Percentiles rank a stretch among this genome's conserved stretches.
Evolutionary conservation across 73 alveolate genomes (phyloP).

Genomic region (Paramecium pentaurelia): DNA sequence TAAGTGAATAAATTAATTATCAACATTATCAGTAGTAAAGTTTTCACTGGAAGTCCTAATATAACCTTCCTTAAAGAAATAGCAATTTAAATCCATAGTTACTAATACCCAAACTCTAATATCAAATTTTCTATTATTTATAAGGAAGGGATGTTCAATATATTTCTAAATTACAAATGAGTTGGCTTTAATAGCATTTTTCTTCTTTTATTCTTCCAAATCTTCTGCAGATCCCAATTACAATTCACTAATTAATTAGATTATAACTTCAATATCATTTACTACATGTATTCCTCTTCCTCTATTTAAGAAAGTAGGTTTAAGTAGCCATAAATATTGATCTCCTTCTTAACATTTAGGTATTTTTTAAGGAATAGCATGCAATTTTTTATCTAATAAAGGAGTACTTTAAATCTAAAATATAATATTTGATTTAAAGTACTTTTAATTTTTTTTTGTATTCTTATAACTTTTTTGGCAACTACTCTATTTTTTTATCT

Average conservation of each 20-base stretch:
- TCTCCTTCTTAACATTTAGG: slow-evolving; percentile 43
- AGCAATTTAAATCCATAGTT: slow-evolving; percentile 62
- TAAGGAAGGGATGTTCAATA: slow-evolving; percentile 72
- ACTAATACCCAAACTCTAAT: slow-evolving; percentile 81
- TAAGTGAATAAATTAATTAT: slow-evolving; percentile 70
- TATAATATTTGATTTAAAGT: not conserved
- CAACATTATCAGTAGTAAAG: slow-evolving; percentile 64
- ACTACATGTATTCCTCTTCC: slow-evolving; percentile 89
- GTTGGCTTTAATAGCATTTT: slow-evolving; percentile 39
- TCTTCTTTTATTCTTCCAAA: slow-evolving; percentile 48
- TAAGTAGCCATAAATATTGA: slow-evolving; percentile 62
- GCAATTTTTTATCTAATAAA: slow-evolving; percentile 42
- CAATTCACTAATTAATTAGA: slow-evolving; percentile 57
- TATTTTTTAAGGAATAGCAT: slow-evolving; percentile 34
- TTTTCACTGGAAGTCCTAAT: slow-evolving; percentile 71
- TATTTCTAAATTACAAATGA: slow-evolving; percentile 74
- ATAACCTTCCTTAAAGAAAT: slow-evolving; percentile 79
- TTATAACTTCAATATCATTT: slow-evolving; percentile 60
- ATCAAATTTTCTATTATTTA: slow-evolving; percentile 73
- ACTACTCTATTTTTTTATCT: slow-evolving; percentile 56
- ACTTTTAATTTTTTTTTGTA: slow-evolving; percentile 58
- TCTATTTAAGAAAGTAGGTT: slow-evolving; percentile 78
- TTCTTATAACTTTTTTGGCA: slow-evolving; percentile 56
- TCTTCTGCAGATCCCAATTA: slow-evolving; percentile 61
- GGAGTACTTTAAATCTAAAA: not conserved